phyloP scores from a whole-genome alignment of 768 basidiomycete species.

The Lactifluus echinatus region DNA sequence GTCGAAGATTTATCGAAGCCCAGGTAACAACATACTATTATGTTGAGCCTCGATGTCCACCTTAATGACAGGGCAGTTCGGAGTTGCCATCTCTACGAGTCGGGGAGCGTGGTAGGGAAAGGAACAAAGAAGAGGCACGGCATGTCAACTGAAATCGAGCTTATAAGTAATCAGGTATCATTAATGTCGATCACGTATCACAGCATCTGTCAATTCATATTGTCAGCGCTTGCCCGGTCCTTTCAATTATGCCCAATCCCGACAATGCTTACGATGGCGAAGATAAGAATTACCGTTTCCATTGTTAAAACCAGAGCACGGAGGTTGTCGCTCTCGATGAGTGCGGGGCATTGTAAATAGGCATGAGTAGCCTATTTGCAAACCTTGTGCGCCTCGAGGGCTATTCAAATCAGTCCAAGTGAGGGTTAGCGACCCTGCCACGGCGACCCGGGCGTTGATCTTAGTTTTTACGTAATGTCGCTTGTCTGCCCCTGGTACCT shows the following conservation, averaged over 20 bases:
- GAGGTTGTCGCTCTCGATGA: no score
- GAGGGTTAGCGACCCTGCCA: no score
- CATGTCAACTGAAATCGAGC: background rate
- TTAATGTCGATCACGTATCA: background rate
- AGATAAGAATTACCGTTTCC: no score
- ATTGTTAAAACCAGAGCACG: no score
- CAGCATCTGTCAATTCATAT: background rate
- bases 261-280: no score
- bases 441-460: no score
- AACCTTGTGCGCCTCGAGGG: no score
- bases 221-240: background rate
- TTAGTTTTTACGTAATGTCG: no score
- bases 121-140: background rate
- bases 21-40: background rate
- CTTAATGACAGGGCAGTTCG: background rate
- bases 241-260: background rate
- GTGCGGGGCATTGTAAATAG: no score
- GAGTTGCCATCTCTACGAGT: background rate
- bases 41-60: constrained; percentile 2
- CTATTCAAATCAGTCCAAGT: no score
- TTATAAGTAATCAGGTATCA: background rate
- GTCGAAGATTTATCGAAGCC: background rate
- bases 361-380: no score
- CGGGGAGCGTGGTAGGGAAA: background rate
- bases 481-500: no score